These are phyloP conservation scores for Linum usitatissimum DNA, from an alignment of 345 rosid species.

Conservation along the genomic window DNA sequence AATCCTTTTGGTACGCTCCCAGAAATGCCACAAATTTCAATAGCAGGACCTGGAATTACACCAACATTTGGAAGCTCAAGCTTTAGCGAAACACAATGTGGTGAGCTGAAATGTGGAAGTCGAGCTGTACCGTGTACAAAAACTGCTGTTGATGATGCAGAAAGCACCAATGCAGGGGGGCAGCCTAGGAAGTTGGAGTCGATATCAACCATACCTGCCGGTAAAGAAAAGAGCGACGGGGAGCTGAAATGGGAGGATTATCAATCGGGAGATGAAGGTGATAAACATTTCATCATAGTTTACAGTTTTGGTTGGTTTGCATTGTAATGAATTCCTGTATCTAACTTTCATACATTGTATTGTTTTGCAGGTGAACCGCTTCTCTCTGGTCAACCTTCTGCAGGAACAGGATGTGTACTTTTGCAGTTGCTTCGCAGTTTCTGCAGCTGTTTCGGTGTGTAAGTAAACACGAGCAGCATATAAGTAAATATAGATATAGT, in stretches of 20 bases:
- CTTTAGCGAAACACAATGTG: constrained; percentile 63
- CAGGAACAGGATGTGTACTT: no score
- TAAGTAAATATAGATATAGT: no score
- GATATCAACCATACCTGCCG: constrained; percentile 69
- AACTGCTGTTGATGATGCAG: constrained; percentile 64
- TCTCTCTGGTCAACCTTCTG: constrained; percentile 53
- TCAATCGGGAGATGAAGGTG: constrained; percentile 96
- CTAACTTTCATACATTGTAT: constrained; percentile 1
- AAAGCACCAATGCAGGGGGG: constrained; percentile 30
- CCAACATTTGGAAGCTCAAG: constrained; percentile 56
- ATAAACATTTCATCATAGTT: neutral
- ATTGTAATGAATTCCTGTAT: neutral
- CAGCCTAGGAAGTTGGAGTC: constrained; percentile 75
- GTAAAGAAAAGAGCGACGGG: constrained; percentile 70
- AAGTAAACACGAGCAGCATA: no score
- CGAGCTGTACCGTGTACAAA: constrained; percentile 55
- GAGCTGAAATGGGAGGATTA: constrained; percentile 96
- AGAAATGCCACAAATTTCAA: constrained; percentile 75
- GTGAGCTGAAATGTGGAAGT: constrained; percentile 69
- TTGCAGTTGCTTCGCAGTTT: no score
- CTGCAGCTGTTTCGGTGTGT: no score
- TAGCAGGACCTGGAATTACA: constrained; percentile 61
- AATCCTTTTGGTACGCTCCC: constrained; percentile 95
- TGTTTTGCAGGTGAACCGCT: constrained; percentile 58
- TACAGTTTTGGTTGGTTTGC: neutral